phyloP scores from a whole-genome alignment of 345 rosid species.

The Euphorbia lathyris region DNA sequence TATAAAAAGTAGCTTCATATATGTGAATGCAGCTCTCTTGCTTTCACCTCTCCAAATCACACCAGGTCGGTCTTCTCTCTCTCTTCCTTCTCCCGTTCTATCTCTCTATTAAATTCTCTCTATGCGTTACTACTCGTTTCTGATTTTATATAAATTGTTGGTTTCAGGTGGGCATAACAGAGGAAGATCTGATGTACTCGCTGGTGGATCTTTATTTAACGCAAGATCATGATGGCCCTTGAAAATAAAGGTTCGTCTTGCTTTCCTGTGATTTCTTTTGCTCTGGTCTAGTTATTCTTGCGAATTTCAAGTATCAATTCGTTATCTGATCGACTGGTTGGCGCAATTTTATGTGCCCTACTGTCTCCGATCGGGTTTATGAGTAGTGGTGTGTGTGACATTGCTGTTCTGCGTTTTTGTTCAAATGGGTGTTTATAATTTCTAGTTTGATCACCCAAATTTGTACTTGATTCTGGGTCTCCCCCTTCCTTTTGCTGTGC shows the following conservation, averaged over 20 bases:
- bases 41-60: constrained; percentile 14
- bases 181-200: constrained; percentile 66
- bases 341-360: not conserved
- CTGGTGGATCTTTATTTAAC: constrained; percentile 45
- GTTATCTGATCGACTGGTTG: not conserved
- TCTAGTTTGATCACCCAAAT: not conserved
- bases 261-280: not conserved
- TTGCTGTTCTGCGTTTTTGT: not conserved
- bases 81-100: not conserved
- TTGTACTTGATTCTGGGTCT: not conserved
- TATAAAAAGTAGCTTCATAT: not conserved
- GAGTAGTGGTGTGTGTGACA: not conserved
- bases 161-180: constrained; percentile 40
- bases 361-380: not conserved
- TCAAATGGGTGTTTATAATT: constrained; percentile 1
- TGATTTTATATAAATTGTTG: constrained; percentile 9
- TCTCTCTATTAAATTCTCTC: not conserved
- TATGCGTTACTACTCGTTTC: not conserved
- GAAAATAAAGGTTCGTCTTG: constrained; percentile 47
- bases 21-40: not conserved
- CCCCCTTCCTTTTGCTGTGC: not conserved
- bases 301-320: not conserved
- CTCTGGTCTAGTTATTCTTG: not conserved
- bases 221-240: constrained; percentile 55
- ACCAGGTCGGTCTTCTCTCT: constrained; percentile 13